Conservation (phyloP, 192 early-diverging fungal genomes). For the Chytriomyces sp. region DNA sequence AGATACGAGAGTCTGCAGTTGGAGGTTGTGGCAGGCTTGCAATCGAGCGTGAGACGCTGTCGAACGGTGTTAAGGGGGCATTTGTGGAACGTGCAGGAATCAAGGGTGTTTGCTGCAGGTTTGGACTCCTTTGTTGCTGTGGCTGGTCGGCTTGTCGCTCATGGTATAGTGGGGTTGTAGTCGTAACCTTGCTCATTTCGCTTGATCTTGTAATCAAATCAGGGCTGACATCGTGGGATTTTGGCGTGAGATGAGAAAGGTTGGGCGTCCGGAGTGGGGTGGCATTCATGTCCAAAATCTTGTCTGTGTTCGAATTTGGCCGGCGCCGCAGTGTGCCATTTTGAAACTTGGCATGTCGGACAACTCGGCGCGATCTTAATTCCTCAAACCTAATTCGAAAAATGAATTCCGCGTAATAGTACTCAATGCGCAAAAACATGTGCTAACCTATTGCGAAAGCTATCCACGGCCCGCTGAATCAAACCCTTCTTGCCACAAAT, state of each 20-base stretch:
- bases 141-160: neutral
- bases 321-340: slow-evolving; percentile 60
- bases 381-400: slow-evolving; percentile 59
- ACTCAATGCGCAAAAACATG: slow-evolving; percentile 48
- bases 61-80: neutral
- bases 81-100: neutral
- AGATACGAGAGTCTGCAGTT: neutral
- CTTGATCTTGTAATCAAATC: neutral
- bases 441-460: slow-evolving; percentile 41
- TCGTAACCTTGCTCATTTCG: neutral
- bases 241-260: too few species aligned
- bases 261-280: slow-evolving; percentile 3
- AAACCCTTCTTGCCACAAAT: slow-evolving; percentile 73
- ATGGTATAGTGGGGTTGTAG: neutral
- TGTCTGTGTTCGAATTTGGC: neutral
- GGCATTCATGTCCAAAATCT: neutral
- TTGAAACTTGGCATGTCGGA: slow-evolving; percentile 69
- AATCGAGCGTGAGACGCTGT: neutral
- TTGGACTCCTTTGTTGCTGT: neutral
- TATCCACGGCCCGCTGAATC: slow-evolving; percentile 84
- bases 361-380: slow-evolving; percentile 72
- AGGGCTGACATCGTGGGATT: too few species aligned
- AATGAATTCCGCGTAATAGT: too few species aligned
- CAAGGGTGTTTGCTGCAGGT: neutral
- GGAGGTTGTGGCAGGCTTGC: neutral